Base-by-base conservation (phyloP, 306 rosid genomes). In the Malus sylvestris region DNA sequence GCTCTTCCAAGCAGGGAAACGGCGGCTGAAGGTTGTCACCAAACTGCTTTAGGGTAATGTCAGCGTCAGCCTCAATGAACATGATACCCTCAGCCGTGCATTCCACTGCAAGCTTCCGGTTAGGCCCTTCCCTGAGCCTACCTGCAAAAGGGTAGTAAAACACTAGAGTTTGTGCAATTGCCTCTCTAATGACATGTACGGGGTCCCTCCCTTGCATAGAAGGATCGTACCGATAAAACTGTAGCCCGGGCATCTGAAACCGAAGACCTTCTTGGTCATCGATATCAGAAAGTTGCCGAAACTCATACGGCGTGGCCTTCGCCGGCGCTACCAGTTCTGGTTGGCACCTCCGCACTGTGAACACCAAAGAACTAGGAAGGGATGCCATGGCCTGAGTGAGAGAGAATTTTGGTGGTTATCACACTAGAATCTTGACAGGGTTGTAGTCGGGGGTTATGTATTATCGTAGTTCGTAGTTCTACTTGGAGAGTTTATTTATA, bases 1-100 rank as follows among this genome's bases (percentile, higher is more conserved):
- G 86, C 30, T 76, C 78, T 2, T 80, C 46, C 42, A 82, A 72
- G 78, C 83, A 82, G 12, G 86, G 75, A 52, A 82, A 83, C 3
- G 87, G 86, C n/a, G 83, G 86, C 35, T 76, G 79, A 64, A 81
- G 83, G 49, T 71, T 40, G n/a, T 77, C 81, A 25, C 86, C 80
- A 38, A 85, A 76, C 6, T 85, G 73, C 18, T 66, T 9, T 4
- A 87, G 79, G 4, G 78, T 66, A 7, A 87, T 81, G 12, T 87
- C 86, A 0, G 87, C 87, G 3, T 83, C 84, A 8, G 87, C 91
- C 70, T 83, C 87, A 32, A 85, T 13, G 74, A 85, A 87, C 23
- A 85, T 3, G 6, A 87, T 74, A 3, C 89, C 91, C 12, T 87
- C 88, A 3, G 74, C 88, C 2, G 76, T 84, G 27, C 90, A 88